phyloP scores from a whole-genome alignment of 345 rosid species.

The Sisymbrium irio region DNA sequence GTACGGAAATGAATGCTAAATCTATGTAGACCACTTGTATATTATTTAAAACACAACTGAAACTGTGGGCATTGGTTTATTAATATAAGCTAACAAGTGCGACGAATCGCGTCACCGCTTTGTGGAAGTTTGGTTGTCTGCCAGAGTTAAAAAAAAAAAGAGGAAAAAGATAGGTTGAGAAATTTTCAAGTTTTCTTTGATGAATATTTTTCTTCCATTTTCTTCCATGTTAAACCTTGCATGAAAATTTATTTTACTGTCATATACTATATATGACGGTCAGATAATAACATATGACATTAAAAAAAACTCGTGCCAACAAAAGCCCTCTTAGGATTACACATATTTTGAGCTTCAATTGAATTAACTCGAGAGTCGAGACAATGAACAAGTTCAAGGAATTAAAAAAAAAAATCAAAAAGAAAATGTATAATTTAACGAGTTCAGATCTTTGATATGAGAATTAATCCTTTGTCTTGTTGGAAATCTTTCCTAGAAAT shows the following conservation, averaged over 20 bases:
- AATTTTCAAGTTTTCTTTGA: background rate
- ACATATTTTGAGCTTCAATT: too few relatives aligned
- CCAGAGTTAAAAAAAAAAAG: constrained; percentile 17
- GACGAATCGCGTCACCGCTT: constrained; percentile 21
- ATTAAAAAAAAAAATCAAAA: too few relatives aligned
- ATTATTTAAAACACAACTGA: background rate
- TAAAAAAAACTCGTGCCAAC: too few relatives aligned
- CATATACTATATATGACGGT: background rate
- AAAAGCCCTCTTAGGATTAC: too few relatives aligned
- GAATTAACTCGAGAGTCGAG: too few relatives aligned
- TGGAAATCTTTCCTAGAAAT: too few relatives aligned
- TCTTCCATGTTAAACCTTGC: background rate
- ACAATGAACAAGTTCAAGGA: too few relatives aligned
- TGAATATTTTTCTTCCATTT: background rate
- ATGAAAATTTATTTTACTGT: background rate
- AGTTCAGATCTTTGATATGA: too few relatives aligned
- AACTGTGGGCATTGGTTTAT: background rate
- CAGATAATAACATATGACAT: too few relatives aligned
- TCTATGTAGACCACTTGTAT: constrained; percentile 25
- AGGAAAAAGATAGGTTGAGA: background rate
- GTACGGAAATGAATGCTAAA: constrained; percentile 21
- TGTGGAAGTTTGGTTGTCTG: constrained; percentile 35
- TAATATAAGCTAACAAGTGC: constrained; percentile 5
- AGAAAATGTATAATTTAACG: too few relatives aligned
- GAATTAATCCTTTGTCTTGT: too few relatives aligned